Conservation (phyloP, 169 alveolate genomes). For the Cryptosporidium bovis region DNA sequence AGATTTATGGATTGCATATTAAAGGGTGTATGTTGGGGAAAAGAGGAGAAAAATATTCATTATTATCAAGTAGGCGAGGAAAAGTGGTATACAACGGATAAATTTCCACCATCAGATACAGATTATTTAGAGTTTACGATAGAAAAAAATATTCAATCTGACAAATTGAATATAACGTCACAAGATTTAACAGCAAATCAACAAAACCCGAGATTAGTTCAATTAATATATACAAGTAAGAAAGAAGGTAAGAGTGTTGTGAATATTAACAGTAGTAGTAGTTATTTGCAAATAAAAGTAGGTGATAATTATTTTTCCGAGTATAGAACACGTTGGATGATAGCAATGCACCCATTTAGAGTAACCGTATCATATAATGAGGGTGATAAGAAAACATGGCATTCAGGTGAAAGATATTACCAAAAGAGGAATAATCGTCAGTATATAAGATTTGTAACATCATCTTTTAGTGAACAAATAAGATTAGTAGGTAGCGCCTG, state of each 20-base stretch:
- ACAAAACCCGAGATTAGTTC: constrained; percentile 52
- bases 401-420: constrained; percentile 54
- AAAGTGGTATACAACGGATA: constrained; percentile 76
- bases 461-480: constrained; percentile 42
- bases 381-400: constrained; percentile 57
- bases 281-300: constrained; percentile 53
- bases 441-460: constrained; percentile 73
- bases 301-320: constrained; percentile 68
- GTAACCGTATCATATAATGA: constrained; percentile 74
- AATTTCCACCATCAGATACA: constrained; percentile 76
- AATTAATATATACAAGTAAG: constrained; percentile 14
- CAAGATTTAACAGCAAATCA: constrained; percentile 38
- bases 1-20: constrained; percentile 79
- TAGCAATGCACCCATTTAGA: constrained; percentile 81
- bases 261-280: not conserved
- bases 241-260: constrained; percentile 3
- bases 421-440: constrained; percentile 45
- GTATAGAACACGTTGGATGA: constrained; percentile 78
- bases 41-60: constrained; percentile 76
- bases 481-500: constrained; percentile 77
- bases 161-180: constrained; percentile 40
- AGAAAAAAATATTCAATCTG: constrained; percentile 44
- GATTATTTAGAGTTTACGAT: constrained; percentile 62
- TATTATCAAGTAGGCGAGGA: constrained; percentile 79
- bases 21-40: constrained; percentile 78